Base-by-base conservation (phyloP, 495 filamentous ascomycete genomes). In the Xylaria curta region DNA sequence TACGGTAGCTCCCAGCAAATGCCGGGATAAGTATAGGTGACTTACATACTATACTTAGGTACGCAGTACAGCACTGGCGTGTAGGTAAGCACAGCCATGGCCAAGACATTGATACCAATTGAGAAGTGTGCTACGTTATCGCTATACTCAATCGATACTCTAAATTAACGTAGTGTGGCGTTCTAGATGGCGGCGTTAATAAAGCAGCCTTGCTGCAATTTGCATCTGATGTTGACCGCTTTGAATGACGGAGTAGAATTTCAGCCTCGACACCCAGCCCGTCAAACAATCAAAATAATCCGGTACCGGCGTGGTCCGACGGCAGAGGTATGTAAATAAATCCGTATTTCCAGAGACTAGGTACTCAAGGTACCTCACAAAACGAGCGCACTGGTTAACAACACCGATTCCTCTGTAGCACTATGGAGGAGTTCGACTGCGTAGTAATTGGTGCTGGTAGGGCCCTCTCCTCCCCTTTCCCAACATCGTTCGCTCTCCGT, bases 391-490 rank as follows among this genome's bases (percentile, higher is more conserved):
- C 53, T 56, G 13, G 26, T 17, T 17, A 56, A 31, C 31, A 60
- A 12, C 19, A 21, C 33, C 15, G 19, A 12, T 2, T 15, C 13
- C 58, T 36, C 58, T n/a, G 24, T 60, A 3, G 17, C 17, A 7
- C 40, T 15, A 84, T 85, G 83, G 82, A 85, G 66, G 76, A 79
- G 36, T 36, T 83, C 10, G 82, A 85, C 67, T 77, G 82, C 49
- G 82, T 81, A 42, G 81, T 85, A 28, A 76, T 84, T 42, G 83
- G 83, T 26, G 81, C 83, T 66, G 83, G 83, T 82, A 79, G 72
- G 80, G 72, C 19, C 4, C 12, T 19, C 24, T 31, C 40, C 53
- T n/a, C 44, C 9, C 61, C 47, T 44, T 47, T 26, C 59, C 38
- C 62, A 8, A 36, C 53, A 24, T 59, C 36, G 15, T 31, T 36